phyloP scores from a whole-genome alignment of 2,329 filamentous ascomycete genomes.

The Sporothrix mexicana region DNA sequence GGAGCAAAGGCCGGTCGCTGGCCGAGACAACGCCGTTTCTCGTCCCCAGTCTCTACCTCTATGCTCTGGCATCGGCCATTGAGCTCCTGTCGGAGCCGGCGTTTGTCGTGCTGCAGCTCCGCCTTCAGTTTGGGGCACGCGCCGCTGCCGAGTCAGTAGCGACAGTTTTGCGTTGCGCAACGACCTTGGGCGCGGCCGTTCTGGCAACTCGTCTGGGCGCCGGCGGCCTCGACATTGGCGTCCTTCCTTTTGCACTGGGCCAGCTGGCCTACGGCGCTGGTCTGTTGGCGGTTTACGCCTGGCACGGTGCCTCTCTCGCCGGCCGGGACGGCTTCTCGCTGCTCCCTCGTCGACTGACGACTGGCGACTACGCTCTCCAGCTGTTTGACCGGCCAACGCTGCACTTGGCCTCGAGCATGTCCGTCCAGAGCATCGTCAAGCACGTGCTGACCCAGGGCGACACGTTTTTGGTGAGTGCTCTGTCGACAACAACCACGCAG shows the following conservation, averaged over 20 bases:
- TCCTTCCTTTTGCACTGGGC: conserved; percentile 87
- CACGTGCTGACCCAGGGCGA: conserved; percentile 95
- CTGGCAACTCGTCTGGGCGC: conserved; percentile 45
- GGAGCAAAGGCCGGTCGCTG: background rate
- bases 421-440: conserved; percentile 87
- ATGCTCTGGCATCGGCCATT: conserved; percentile 63
- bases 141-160: conserved; percentile 83
- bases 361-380: conserved; percentile 55
- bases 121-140: conserved; percentile 77
- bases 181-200: conserved; percentile 73
- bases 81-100: conserved; percentile 87
- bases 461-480: conserved; percentile 79
- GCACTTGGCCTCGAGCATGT: conserved; percentile 78
- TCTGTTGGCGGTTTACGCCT: conserved; percentile 72
- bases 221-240: conserved; percentile 64
- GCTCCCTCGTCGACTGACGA: conserved; percentile 53
- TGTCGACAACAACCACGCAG: conserved; percentile 80
- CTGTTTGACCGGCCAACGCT: conserved; percentile 74
- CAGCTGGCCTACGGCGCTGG: conserved; percentile 76
- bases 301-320: conserved; percentile 64
- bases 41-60: conserved; percentile 57
- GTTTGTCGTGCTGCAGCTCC: conserved; percentile 85
- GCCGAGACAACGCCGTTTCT: conserved; percentile 67
- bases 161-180: conserved; percentile 75
- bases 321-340: conserved; percentile 70